These are phyloP conservation scores for Vickermania spadyakhi DNA, from an alignment of 208 protist genomes.

Conservation along the genomic window DNA sequence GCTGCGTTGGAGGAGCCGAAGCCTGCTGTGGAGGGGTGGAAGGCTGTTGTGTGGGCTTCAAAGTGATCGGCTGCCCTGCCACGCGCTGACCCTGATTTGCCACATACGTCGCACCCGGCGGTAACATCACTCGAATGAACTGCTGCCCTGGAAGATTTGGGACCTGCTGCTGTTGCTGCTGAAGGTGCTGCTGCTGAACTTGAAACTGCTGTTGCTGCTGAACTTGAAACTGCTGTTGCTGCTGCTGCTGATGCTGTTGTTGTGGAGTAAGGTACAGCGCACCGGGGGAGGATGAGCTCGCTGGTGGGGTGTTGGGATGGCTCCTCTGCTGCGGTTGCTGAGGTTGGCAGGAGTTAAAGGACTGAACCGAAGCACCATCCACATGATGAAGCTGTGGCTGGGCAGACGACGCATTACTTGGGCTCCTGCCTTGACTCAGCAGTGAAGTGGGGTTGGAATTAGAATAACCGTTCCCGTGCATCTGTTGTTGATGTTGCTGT, in stretches of 20 bases:
- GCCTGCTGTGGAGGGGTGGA: neutral
- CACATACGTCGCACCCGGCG: neutral
- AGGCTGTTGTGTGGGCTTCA: neutral
- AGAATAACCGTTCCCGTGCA: neutral
- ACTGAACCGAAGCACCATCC: neutral
- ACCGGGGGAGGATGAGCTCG: neutral
- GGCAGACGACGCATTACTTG: neutral
- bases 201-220: slow-evolving; percentile 4
- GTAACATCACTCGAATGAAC: neutral
- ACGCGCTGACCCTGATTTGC: neutral
- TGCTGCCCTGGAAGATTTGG: neutral
- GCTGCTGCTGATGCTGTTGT: neutral
- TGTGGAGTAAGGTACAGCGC: neutral
- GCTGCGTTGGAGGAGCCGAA: neutral
- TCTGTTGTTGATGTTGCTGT: neutral
- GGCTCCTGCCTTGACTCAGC: neutral
- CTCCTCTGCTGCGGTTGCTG: neutral
- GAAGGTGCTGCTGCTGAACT: slow-evolving; percentile 2
- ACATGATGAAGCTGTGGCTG: neutral
- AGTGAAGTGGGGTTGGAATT: neutral
- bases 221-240: slow-evolving; percentile 4
- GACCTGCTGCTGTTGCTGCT: neutral
- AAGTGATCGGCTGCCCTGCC: neutral
- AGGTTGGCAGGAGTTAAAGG: neutral
- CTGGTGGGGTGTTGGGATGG: neutral